Percentiles rank a stretch among this genome's conserved stretches.
Conservation (phyloP, 2,329 filamentous ascomycete species). For the Coniosporium tulheliwenetii region DNA sequence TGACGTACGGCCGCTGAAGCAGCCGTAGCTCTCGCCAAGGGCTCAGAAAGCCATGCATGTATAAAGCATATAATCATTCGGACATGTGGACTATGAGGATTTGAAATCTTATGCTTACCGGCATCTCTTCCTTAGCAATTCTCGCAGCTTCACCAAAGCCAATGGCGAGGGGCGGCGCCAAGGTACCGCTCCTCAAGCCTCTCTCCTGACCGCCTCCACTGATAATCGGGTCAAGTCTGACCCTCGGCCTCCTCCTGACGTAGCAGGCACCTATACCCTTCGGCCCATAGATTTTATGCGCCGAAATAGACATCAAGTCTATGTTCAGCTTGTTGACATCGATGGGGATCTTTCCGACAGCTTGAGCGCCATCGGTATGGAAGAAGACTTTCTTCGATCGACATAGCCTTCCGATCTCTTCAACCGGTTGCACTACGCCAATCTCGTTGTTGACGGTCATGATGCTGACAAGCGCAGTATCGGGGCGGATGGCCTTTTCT, state of each 20-base stretch:
- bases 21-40: slow-evolving; percentile 34
- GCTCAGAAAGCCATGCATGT: slow-evolving; percentile 89
- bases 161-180: slow-evolving; percentile 76
- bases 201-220: slow-evolving; percentile 92
- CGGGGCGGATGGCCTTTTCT: slow-evolving; percentile 75
- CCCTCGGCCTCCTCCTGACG: slow-evolving; percentile 78
- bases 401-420: slow-evolving; percentile 86
- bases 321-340: slow-evolving; percentile 98
- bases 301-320: slow-evolving; percentile 96
- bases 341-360: slow-evolving; percentile 94
- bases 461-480: slow-evolving; percentile 85
- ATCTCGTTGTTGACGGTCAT: slow-evolving; percentile 99
- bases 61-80: slow-evolving; percentile 66
- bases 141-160: slow-evolving; percentile 94
- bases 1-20: slow-evolving; percentile 9
- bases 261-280: slow-evolving; percentile 97
- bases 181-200: slow-evolving; percentile 82
- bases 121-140: slow-evolving; percentile 77
- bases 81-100: slow-evolving; percentile 5
- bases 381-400: slow-evolving; percentile 90
- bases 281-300: slow-evolving; percentile 96
- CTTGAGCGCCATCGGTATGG: slow-evolving; percentile 92
- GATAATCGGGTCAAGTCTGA: slow-evolving; percentile 91
- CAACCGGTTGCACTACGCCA: slow-evolving; percentile 92
- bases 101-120: slow-evolving; percentile 44